These are phyloP conservation scores for Russula sp. DNA, from an alignment of 768 basidiomycete species.

Conservation along the genomic window DNA sequence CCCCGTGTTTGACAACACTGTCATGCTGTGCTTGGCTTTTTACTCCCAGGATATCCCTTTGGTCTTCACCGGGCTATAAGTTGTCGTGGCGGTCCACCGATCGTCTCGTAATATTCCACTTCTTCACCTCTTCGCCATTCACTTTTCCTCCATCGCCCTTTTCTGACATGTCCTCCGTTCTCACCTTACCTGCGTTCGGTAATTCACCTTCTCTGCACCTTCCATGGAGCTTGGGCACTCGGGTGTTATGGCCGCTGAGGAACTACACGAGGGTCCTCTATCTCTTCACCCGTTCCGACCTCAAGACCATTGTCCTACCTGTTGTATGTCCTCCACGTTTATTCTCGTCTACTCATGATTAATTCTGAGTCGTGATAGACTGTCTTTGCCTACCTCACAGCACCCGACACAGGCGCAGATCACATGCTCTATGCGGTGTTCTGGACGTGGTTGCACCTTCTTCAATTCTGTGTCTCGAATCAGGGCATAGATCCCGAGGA, in stretches of 20 bases:
- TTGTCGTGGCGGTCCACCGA: neutral
- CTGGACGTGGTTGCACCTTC: slow-evolving; percentile 31
- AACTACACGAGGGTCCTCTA: slow-evolving; percentile 9
- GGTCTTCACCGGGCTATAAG: neutral
- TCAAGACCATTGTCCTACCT: slow-evolving; percentile 19
- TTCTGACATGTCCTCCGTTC: neutral
- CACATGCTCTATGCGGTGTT: slow-evolving; percentile 7
- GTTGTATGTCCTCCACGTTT: neutral
- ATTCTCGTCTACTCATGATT: neutral
- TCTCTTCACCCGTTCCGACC: slow-evolving; percentile 17
- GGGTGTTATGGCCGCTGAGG: neutral
- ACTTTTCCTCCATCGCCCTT: neutral
- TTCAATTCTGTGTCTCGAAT: slow-evolving; percentile 30
- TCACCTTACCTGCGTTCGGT: neutral
- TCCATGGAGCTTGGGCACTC: neutral
- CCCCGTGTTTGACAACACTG: too few species aligned
- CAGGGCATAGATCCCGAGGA: slow-evolving; percentile 27
- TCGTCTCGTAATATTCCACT: neutral
- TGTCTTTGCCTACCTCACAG: slow-evolving; percentile 14
- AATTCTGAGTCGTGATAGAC: neutral
- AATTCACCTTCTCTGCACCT: neutral
- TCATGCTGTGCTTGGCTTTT: too few species aligned
- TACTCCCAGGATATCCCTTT: neutral
- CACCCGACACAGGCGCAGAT: neutral
- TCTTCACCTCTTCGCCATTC: neutral